Evolutionary conservation across 78 protist genomes (phyloP).

Genomic region (Dictyostelium citrinum): DNA sequence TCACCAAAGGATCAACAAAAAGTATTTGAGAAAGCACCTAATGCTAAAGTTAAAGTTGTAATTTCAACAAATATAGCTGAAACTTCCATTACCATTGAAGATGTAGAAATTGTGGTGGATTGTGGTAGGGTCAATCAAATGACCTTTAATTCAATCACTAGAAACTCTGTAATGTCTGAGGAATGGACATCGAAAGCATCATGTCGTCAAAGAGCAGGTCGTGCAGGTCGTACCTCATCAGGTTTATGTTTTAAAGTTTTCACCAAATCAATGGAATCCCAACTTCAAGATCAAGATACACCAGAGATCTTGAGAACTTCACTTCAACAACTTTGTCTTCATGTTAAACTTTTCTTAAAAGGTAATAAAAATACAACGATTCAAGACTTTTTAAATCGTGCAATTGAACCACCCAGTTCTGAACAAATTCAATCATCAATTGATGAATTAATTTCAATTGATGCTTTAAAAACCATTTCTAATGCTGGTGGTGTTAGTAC

Average conservation of each 20-base stretch:
- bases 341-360: slow-evolving; percentile 54
- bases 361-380: not conserved
- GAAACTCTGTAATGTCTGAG: slow-evolving; percentile 77
- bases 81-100: slow-evolving; percentile 94
- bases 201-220: slow-evolving; percentile 88
- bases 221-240: slow-evolving; percentile 93
- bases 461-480: not conserved
- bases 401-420: slow-evolving; percentile 84
- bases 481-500: too few relatives aligned
- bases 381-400: slow-evolving; percentile 65
- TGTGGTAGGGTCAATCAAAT: slow-evolving; percentile 90
- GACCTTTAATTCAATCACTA: slow-evolving; percentile 64
- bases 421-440: slow-evolving; percentile 48
- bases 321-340: slow-evolving; percentile 88
- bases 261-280: slow-evolving; percentile 53
- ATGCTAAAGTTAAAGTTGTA: slow-evolving; percentile 85
- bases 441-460: slow-evolving; percentile 16
- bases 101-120: slow-evolving; percentile 90
- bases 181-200: slow-evolving; percentile 79
- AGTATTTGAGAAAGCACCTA: slow-evolving; percentile 81
- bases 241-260: slow-evolving; percentile 86
- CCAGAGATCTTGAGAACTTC: slow-evolving; percentile 92
- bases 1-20: slow-evolving; percentile 76
- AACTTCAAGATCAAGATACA: slow-evolving; percentile 55
- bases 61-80: slow-evolving; percentile 95